phyloP scores from a whole-genome alignment of 208 protist genomes.

The Crithidia expoeki region DNA sequence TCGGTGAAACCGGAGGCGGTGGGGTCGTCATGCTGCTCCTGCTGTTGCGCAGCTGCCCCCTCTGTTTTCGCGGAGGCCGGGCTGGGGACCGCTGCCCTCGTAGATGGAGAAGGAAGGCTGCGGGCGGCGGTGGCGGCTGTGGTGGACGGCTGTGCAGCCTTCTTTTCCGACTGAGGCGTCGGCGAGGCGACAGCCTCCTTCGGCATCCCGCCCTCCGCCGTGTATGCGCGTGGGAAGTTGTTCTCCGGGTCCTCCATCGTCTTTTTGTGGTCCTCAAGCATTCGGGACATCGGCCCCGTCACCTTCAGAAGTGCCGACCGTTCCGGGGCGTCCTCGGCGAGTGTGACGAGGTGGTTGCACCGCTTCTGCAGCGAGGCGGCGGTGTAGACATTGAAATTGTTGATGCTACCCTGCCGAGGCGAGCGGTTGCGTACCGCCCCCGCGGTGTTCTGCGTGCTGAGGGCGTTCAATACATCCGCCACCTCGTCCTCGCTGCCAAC shows the following conservation, averaged over 20 bases:
- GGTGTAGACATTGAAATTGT: slow-evolving; percentile 48
- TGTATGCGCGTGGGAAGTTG: slow-evolving; percentile 43
- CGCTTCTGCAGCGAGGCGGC: slow-evolving; percentile 35
- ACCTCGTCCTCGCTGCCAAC: slow-evolving; percentile 36
- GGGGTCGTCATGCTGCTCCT: slow-evolving; percentile 1
- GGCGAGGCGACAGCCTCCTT: slow-evolving; percentile 5
- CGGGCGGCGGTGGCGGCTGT: background rate
- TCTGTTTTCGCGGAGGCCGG: background rate
- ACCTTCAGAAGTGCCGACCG: slow-evolving; percentile 23
- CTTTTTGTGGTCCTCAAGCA: slow-evolving; percentile 43
- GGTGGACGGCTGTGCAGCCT: background rate
- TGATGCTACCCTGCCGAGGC: slow-evolving; percentile 52
- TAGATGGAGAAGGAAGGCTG: slow-evolving; percentile 1
- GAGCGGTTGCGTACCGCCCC: slow-evolving; percentile 39
- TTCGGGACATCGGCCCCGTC: slow-evolving; percentile 18
- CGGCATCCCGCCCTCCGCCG: slow-evolving; percentile 12
- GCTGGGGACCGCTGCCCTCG: background rate
- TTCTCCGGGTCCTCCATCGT: slow-evolving; percentile 35
- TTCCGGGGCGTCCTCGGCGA: slow-evolving; percentile 14
- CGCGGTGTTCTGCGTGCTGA: slow-evolving; percentile 32
- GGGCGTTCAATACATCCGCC: slow-evolving; percentile 30
- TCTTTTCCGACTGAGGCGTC: slow-evolving; percentile 1
- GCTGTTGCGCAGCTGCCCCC: background rate
- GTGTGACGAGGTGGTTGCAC: slow-evolving; percentile 20
- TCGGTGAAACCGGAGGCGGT: slow-evolving; percentile 30